Percentiles rank a stretch among this genome's conserved stretches.
Conservation (phyloP, 768 basidiomycete species). For the Rhodotorula paludigena region DNA sequence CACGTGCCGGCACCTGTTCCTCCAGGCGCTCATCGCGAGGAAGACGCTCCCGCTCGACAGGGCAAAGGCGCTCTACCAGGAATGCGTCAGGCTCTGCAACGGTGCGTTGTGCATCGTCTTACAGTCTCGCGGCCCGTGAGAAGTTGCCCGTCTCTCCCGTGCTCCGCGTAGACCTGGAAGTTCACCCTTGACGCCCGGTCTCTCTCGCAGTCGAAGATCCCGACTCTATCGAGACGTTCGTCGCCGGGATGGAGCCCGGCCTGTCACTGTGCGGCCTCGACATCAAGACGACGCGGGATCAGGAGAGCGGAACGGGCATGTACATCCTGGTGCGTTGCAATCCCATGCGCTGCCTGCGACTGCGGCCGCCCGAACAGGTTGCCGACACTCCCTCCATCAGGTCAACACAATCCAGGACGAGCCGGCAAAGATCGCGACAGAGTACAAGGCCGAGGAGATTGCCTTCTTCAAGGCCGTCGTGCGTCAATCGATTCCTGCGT, state of each 20-base stretch:
- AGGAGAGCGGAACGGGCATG: constrained; percentile 60
- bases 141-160: background rate
- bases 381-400: too few species aligned
- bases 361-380: too few species aligned
- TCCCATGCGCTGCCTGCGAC: too few species aligned
- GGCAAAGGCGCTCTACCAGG: constrained; percentile 63
- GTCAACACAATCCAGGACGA: constrained; percentile 76
- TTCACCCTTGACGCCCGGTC: background rate
- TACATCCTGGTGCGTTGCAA: constrained; percentile 68
- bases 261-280: constrained; percentile 70
- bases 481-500: constrained; percentile 46
- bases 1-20: constrained; percentile 54
- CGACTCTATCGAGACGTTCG: constrained; percentile 60
- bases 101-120: constrained; percentile 50
- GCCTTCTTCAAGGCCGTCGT: constrained; percentile 79
- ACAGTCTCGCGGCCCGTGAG: rapidly evolving
- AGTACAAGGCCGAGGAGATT: constrained; percentile 72
- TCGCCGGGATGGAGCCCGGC: constrained; percentile 58
- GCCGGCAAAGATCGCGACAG: constrained; percentile 76
- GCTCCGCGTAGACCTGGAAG: too few species aligned
- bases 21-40: constrained; percentile 71
- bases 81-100: constrained; percentile 63
- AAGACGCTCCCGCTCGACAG: constrained; percentile 62
- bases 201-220: constrained; percentile 38
- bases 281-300: constrained; percentile 61